phyloP scores from a whole-genome alignment of 371 early-diverging fungal species.

The Gilbertella persicaria region DNA sequence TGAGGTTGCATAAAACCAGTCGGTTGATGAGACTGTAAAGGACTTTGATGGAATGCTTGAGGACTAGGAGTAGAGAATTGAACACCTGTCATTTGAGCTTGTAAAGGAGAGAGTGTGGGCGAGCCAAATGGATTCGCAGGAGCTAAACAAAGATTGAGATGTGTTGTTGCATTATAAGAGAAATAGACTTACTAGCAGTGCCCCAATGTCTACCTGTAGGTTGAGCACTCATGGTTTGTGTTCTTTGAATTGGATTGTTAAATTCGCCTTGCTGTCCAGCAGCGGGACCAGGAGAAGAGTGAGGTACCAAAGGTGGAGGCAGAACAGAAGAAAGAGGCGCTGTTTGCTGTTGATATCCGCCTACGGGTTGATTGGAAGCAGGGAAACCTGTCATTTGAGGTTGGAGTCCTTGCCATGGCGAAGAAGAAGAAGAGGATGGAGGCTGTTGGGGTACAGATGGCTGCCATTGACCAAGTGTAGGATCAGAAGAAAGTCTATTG shows the following conservation, averaged over 20 bases:
- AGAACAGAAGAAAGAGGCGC: constrained; percentile 18
- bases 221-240: constrained; percentile 33
- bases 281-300: constrained; percentile 13
- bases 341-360: constrained; percentile 25
- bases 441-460: constrained; percentile 8
- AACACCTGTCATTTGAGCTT: constrained; percentile 36
- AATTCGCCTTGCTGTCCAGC: constrained; percentile 24
- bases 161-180: background rate
- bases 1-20: constrained; percentile 28
- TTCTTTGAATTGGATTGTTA: constrained; percentile 10
- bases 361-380: constrained; percentile 25
- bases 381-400: constrained; percentile 50
- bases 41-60: constrained; percentile 38
- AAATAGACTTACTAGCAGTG: constrained; percentile 45
- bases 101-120: constrained; percentile 31
- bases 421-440: constrained; percentile 6
- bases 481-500: constrained; percentile 28
- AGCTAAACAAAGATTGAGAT: constrained; percentile 8
- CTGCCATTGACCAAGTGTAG: constrained; percentile 38
- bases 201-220: constrained; percentile 59
- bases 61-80: constrained; percentile 38
- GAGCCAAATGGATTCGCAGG: constrained; percentile 54
- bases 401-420: constrained; percentile 36
- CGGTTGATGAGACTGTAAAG: constrained; percentile 30
- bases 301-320: constrained; percentile 20